Evolutionary conservation across 371 early-diverging fungal genomes (phyloP).

Genomic region (Mortierella sp.): DNA sequence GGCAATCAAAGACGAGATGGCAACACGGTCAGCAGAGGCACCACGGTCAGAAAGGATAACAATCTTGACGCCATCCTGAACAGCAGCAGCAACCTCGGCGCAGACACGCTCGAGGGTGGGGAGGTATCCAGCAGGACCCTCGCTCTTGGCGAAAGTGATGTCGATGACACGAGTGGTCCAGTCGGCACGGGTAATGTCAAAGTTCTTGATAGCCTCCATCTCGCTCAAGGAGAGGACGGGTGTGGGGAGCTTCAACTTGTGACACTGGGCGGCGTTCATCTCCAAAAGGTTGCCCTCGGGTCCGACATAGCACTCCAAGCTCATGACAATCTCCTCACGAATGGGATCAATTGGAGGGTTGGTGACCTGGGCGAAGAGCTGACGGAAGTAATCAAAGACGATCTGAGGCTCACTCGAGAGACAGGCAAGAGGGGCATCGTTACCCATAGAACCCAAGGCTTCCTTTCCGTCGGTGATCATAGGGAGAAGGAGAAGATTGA

Average conservation of each 20-base stretch:
- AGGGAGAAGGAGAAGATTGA: conserved; percentile 89
- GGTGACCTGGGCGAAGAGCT: conserved; percentile 98
- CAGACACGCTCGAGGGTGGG: conserved; percentile 89
- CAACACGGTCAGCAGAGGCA: conserved; percentile 79
- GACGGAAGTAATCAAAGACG: conserved; percentile 96
- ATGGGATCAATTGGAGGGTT: conserved; percentile 99
- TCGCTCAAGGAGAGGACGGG: conserved; percentile 90
- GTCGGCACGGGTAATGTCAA: conserved; percentile 70
- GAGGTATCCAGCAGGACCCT: conserved; percentile 86
- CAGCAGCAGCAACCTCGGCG: conserved; percentile 83
- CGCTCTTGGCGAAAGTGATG: conserved; percentile 84
- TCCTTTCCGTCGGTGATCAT: conserved; percentile 94
- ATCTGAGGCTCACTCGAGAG: conserved; percentile 89
- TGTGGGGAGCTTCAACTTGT: conserved; percentile 84
- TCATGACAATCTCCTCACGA: conserved; percentile 98
- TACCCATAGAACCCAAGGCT: conserved; percentile 98
- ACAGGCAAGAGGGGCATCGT: conserved; percentile 96
- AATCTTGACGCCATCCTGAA: conserved; percentile 85
- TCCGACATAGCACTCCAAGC: conserved; percentile 94
- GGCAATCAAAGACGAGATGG: conserved; percentile 91
- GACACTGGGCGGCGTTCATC: conserved; percentile 82
- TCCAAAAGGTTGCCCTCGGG: conserved; percentile 96
- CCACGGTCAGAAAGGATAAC: conserved; percentile 89
- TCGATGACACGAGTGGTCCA: conserved; percentile 92
- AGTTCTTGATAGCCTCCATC: conserved; percentile 81